Percentiles rank a stretch among this genome's conserved stretches.
Conservation (phyloP, 2,329 filamentous ascomycete species). For the Phymatotrichopsis omnivora region DNA sequence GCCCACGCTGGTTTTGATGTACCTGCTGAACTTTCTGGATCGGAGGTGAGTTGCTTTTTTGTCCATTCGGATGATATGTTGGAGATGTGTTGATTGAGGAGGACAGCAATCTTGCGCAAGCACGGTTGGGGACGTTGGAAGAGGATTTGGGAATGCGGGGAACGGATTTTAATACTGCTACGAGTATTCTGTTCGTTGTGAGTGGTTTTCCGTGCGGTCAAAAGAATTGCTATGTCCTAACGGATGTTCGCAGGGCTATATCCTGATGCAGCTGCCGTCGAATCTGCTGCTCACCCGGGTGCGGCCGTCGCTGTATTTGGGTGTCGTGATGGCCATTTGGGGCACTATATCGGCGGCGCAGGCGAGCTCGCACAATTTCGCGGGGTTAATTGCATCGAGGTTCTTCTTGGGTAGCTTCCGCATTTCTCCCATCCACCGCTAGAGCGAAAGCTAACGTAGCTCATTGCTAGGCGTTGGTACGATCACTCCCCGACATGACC, state of each 20-base stretch:
- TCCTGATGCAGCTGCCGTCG: conserved; percentile 52
- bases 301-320: conserved; percentile 46
- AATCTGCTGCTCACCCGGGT: conserved; percentile 49
- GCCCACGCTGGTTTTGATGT: conserved; percentile 46
- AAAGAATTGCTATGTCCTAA: too few relatives aligned
- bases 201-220: too few relatives aligned
- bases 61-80: conserved; percentile 28
- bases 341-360: conserved; percentile 40
- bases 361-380: conserved; percentile 39
- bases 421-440: not conserved
- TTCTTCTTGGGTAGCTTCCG: conserved; percentile 39
- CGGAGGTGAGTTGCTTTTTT: conserved; percentile 32
- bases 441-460: not conserved
- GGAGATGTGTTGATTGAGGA: not conserved
- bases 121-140: conserved; percentile 42
- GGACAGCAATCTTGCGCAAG: conserved; percentile 4
- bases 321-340: conserved; percentile 40
- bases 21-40: conserved; percentile 48
- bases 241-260: conserved; percentile 45
- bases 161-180: conserved; percentile 48
- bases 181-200: conserved; percentile 46
- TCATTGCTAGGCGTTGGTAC: not conserved
- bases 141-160: conserved; percentile 45
- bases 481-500: too few relatives aligned
- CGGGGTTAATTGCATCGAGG: conserved; percentile 39